A percentile compares a stretch with the other conserved stretches of the same genome.
phyloP scores from a whole-genome alignment of 495 filamentous ascomycete species.

The Penicillium crystallinum region DNA sequence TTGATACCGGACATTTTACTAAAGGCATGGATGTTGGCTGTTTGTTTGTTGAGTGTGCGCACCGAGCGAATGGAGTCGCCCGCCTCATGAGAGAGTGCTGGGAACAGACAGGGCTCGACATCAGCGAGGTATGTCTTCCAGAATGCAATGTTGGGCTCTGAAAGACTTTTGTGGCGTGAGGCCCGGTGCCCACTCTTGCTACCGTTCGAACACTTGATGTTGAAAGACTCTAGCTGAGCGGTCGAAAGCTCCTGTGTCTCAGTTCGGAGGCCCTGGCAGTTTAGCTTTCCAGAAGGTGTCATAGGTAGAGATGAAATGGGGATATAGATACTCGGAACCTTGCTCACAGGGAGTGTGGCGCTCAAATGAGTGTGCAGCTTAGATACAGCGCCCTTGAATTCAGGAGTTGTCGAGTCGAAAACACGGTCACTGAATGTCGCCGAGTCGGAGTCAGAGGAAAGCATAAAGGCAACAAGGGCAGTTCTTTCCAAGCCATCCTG shows the following conservation, averaged over 20 bases:
- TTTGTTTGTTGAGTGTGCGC: conserved; percentile 24
- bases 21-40: conserved; percentile 30
- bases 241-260: conserved; percentile 16
- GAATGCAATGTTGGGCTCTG: conserved; percentile 31
- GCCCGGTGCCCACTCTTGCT: conserved; percentile 1
- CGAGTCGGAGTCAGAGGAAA: conserved; percentile 1
- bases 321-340: conserved; percentile 57
- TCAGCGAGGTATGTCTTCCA: conserved; percentile 49
- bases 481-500: conserved; percentile 4
- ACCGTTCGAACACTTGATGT: conserved; percentile 15
- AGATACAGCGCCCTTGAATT: conserved; percentile 13
- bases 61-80: conserved; percentile 1
- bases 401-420: conserved; percentile 12
- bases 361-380: conserved; percentile 24
- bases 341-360: conserved; percentile 36
- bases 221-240: conserved; percentile 8
- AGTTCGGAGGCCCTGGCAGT: conserved; percentile 19
- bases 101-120: conserved; percentile 52
- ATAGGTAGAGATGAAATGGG: conserved; percentile 51
- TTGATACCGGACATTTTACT: conserved; percentile 28
- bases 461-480: conserved; percentile 29
- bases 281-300: conserved; percentile 48
- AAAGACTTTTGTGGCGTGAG: conserved; percentile 8
- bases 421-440: background rate
- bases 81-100: conserved; percentile 26